Conservation (phyloP, 495 filamentous ascomycete genomes). For the Hyaloscypha hepaticicola region DNA sequence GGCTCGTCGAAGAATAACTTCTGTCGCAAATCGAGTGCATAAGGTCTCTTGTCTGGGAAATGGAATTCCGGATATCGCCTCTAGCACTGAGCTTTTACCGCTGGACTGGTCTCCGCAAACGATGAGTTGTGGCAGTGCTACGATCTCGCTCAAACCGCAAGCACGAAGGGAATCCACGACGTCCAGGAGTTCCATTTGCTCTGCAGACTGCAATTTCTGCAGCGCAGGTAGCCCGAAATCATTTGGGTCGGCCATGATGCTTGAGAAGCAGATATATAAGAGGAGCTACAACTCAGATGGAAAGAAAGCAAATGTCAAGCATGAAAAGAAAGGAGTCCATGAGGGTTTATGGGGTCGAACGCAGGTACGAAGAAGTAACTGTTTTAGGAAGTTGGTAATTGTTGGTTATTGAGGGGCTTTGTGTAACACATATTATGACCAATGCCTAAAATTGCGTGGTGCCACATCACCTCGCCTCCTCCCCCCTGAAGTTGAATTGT, state of each 20-base stretch:
- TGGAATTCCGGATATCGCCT: slow-evolving; percentile 61
- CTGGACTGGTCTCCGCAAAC: slow-evolving; percentile 64
- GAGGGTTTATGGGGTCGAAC: no score
- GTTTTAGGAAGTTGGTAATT: no score
- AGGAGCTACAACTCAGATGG: no score
- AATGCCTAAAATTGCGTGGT: no score
- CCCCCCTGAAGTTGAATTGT: no score
- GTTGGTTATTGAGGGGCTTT: no score
- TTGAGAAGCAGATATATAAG: background rate
- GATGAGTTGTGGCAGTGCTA: slow-evolving; percentile 62
- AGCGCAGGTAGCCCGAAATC: slow-evolving; percentile 15
- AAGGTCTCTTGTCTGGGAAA: slow-evolving; percentile 54
- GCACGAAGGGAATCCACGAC: slow-evolving; percentile 52
- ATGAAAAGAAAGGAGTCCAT: no score
- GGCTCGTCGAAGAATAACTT: slow-evolving; percentile 50
- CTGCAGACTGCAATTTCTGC: slow-evolving; percentile 25
- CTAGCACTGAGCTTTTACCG: slow-evolving; percentile 67
- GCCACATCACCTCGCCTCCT: no score
- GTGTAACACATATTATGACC: no score
- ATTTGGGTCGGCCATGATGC: slow-evolving; percentile 13
- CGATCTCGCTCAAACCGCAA: slow-evolving; percentile 45
- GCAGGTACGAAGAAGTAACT: no score
- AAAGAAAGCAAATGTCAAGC: no score
- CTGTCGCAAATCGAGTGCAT: slow-evolving; percentile 56
- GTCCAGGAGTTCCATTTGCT: slow-evolving; percentile 52